phyloP scores from a whole-genome alignment of 176 grass and related monocot species.

The Zoysia japonica region DNA sequence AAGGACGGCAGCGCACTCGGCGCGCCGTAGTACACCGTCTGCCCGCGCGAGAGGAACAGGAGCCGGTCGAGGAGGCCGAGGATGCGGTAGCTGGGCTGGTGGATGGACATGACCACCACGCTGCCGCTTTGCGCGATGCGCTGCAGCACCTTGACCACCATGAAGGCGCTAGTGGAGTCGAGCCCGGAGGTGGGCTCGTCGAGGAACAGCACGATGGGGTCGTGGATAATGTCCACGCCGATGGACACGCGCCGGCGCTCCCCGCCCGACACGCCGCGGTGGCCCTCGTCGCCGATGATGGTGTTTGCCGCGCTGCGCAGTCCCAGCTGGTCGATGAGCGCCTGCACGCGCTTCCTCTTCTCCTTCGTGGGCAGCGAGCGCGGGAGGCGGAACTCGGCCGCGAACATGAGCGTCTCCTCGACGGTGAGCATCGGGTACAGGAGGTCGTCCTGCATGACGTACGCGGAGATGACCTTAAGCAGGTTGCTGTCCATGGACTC shows the following conservation, averaged over 20 bases:
- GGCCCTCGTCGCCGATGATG: slow-evolving; percentile 96
- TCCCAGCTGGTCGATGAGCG: slow-evolving; percentile 90
- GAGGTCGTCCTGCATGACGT: slow-evolving; percentile 98
- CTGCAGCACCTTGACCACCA: slow-evolving; percentile 92
- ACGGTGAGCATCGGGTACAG: slow-evolving; percentile 97
- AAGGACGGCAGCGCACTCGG: slow-evolving; percentile 59
- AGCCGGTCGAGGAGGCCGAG: slow-evolving; percentile 85
- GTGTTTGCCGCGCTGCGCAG: slow-evolving; percentile 70
- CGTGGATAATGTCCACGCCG: slow-evolving; percentile 94
- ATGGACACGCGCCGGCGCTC: slow-evolving; percentile 94
- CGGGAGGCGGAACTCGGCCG: slow-evolving; percentile 95
- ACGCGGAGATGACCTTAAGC: slow-evolving; percentile 94
- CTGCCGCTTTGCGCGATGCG: slow-evolving; percentile 92
- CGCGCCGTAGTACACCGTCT: slow-evolving; percentile 86
- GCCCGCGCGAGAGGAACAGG: slow-evolving; percentile 84
- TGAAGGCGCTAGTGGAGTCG: slow-evolving; percentile 98
- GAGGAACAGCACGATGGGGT: slow-evolving; percentile 93
- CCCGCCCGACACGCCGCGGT: slow-evolving; percentile 93
- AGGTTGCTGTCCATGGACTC: slow-evolving; percentile 71
- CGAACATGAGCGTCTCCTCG: slow-evolving; percentile 97
- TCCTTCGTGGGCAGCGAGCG: slow-evolving; percentile 66
- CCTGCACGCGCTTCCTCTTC: slow-evolving; percentile 86
- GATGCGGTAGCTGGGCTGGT: slow-evolving; percentile 97
- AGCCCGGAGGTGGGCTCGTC: slow-evolving; percentile 97
- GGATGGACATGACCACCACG: slow-evolving; percentile 95